Percentiles rank a stretch among this genome's conserved stretches.
These are phyloP conservation scores for Eucommia ulmoides DNA, from an alignment of 257 asterid species.

Conservation along the genomic window DNA sequence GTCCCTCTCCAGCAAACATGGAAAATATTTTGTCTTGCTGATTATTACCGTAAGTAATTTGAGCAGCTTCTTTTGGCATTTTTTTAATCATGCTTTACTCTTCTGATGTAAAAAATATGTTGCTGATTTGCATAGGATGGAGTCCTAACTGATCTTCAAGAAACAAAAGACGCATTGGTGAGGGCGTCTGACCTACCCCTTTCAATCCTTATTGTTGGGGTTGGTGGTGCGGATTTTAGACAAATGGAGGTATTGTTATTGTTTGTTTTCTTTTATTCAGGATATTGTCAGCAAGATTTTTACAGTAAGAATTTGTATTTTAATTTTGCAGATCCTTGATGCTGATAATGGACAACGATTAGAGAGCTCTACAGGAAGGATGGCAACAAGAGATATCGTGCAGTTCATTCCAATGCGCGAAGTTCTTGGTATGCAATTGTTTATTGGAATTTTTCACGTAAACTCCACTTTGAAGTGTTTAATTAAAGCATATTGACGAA, in stretches of 20 bases:
- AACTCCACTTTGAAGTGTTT: not conserved
- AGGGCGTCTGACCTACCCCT: constrained; percentile 91
- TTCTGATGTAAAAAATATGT: not conserved
- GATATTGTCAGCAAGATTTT: constrained; percentile 9
- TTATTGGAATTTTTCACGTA: not conserved
- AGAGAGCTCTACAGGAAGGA: constrained; percentile 76
- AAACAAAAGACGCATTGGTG: constrained; percentile 89
- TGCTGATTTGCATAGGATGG: constrained; percentile 52
- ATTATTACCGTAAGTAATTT: constrained; percentile 67
- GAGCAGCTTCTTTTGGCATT: not conserved
- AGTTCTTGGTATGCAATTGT: constrained; percentile 42
- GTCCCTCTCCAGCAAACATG: constrained; percentile 52
- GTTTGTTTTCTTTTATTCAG: constrained; percentile 8
- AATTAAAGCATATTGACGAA: not conserved
- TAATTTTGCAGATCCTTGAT: constrained; percentile 55
- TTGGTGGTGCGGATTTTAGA: constrained; percentile 96
- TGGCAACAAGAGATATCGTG: constrained; percentile 93
- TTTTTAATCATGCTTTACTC: not conserved
- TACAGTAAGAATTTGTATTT: not conserved
- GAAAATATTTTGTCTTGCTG: constrained; percentile 73
- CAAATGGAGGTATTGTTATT: constrained; percentile 81
- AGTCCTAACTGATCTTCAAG: constrained; percentile 96
- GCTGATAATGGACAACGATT: constrained; percentile 90
- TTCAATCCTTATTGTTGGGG: constrained; percentile 92
- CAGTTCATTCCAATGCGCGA: constrained; percentile 95